Conservation (phyloP, 257 asterid genomes). For the Gentiana macrophylla region DNA sequence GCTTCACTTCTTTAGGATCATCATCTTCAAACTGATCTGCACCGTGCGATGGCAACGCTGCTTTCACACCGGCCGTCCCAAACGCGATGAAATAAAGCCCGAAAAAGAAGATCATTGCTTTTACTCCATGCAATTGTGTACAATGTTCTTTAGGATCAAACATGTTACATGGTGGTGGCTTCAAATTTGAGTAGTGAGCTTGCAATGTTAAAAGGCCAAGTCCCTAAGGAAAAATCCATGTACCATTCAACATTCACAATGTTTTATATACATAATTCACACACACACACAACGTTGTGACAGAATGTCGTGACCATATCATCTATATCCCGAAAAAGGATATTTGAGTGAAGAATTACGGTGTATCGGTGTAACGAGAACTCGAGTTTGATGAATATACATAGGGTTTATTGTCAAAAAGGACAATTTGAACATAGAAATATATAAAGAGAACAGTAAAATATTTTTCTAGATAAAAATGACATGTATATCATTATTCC, state of each 20-base stretch:
- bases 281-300: no score
- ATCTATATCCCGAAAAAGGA: no score
- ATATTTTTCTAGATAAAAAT: no score
- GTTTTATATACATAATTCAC: not conserved
- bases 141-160: conserved; percentile 33
- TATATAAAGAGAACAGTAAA: no score
- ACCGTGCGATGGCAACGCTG: conserved; percentile 70
- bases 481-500: no score
- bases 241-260: not conserved
- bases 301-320: no score
- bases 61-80: conserved; percentile 52
- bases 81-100: conserved; percentile 44
- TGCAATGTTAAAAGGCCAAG: conserved; percentile 49
- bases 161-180: conserved; percentile 48
- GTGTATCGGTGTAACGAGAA: no score
- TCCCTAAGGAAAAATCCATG: conserved; percentile 26
- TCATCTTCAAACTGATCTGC: conserved; percentile 72
- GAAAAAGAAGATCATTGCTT: conserved; percentile 34
- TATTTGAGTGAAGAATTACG: no score
- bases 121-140: conserved; percentile 30
- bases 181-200: conserved; percentile 43
- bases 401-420: no score
- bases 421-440: no score
- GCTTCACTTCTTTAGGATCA: conserved; percentile 40
- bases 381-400: no score